Evolutionary conservation across 2,329 filamentous ascomycete species (phyloP), one percentile per base, ranked within the genome.

Genomic region (Colletotrichum orbiculare): DNA sequence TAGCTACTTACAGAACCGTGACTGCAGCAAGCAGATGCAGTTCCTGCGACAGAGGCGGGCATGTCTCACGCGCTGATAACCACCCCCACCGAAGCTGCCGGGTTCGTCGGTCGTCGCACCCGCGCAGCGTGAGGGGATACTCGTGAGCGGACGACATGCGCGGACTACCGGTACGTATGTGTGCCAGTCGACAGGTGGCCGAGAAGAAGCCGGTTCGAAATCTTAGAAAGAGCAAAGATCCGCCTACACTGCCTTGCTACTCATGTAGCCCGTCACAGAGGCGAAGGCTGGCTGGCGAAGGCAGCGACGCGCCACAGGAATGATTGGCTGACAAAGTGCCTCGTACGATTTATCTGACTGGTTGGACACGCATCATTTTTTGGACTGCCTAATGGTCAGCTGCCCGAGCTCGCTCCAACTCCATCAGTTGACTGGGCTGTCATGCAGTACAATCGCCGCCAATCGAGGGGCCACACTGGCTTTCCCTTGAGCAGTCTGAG

Each of bases 1-100:
- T 64, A 66, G 59, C 64, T 66, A 64, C 64, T 50, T 60, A 60
- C 60, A 62, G 62, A 47, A 62, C 52, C 56, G 43, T 64, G 48
- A 54, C 59, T 66, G 64, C 64, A 66, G 64, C 39, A 57, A 54
- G 45, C 45, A 59, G 49, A 66, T 66, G 60, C 60, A 59, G 53
- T 64, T 55, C 35, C 59, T 53, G 64, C 50, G 59, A 64, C 54
- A 54, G 61, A 59, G 53, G 48, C 59, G 64, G 49, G 43, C 13
- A n/a, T 64, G 60, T 66, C 59, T 66, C 48, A 64, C 52, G 64
- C 45, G 54, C 64, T 64, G 64, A 59, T 53, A 58, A 54, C 59
- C 42, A 35, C 25, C 25, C 25, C 25, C 25, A 34, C 60, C 64
- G 64, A 54, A 50, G 54, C 64, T 64, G 54, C 53, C 48, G 54